Evolutionary conservation across 345 rosid species (phyloP).

Genomic region (Eucalyptus albens): DNA sequence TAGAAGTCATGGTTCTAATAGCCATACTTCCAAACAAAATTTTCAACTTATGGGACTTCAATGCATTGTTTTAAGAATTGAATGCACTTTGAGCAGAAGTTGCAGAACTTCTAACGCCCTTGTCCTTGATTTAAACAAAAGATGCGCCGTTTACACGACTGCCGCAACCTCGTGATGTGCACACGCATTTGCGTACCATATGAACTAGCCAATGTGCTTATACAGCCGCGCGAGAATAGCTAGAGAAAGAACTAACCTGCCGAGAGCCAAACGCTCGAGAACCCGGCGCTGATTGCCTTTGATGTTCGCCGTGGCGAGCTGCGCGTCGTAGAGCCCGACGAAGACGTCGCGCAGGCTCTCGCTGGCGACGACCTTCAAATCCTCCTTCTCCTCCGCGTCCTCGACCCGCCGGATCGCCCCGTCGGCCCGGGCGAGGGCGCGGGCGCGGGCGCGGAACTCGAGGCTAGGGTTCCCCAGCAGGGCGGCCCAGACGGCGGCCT

Average conservation of each 20-base stretch:
- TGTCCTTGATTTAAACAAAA: neutral
- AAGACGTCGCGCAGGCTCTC: constrained; percentile 7
- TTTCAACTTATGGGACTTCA: neutral
- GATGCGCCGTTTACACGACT: neutral
- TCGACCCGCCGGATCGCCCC: neutral
- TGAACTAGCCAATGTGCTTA: neutral
- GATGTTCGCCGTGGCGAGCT: neutral
- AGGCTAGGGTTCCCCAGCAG: constrained; percentile 1
- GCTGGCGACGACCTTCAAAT: neutral
- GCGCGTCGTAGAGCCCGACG: constrained; percentile 8
- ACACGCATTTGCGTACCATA: neutral
- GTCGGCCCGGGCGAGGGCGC: neutral
- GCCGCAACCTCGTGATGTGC: neutral
- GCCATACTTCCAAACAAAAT: neutral
- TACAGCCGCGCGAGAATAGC: neutral
- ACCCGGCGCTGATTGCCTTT: neutral
- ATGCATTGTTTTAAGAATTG: neutral
- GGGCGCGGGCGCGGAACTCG: neutral
- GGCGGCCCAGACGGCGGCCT: neutral
- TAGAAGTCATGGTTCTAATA: neutral
- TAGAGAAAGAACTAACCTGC: neutral
- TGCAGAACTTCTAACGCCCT: neutral
- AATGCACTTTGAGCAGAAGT: neutral
- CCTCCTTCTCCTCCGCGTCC: constrained; percentile 2
- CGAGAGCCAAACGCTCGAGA: constrained; percentile 8